Base-by-base conservation (phyloP, 108 stramenopile genomes). In the Ochromonas danica region DNA sequence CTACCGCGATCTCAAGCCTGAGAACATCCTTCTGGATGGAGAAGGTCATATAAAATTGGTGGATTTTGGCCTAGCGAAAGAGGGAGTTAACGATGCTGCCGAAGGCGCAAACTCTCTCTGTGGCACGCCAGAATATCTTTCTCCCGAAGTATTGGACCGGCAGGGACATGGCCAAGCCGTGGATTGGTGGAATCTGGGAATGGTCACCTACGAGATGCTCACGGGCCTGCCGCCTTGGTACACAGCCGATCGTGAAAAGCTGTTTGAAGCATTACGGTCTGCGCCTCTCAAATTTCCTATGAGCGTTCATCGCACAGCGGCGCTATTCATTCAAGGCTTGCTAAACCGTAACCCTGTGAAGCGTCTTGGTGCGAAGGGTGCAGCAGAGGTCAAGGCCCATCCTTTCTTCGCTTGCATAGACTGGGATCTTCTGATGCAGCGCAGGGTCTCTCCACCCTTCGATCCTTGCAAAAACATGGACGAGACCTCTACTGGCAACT, bases 221-320 rank as follows among this genome's bases (percentile, higher is more conserved):
- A 72, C 71, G 0, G 83, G 83, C 22, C 85, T 96, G 35, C 94
- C 94, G 3, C 97, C 95, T 28, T 97, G 96, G 96, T 98, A 97
- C 85, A 96, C 97, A 1, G 93, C 92, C 45, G 95, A 98, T 84
- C 82, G 94, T 81, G 86, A 92, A 25, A 92, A 94, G 79, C 91
- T 98, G n/a, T 97, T 97, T 87, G 91, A 93, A 60, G 79, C 94
- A 1, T 78, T 96, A 22, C 79, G 90, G 27, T 89, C 88, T 42
- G 85, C 85, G 0, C 85, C 85, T 6, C 62, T 86, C 0, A 79
- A 81, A 0, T 81, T 86, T 40, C 85, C 85, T 0, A 80, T 81
- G 78, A 61, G 35, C 40, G 42, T 86, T 6, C 70, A 81, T 33
- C 62, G 80, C 1, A 77, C 83, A 14, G 36, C 81, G 0, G 83